Percentiles rank a stretch among this genome's conserved stretches.
Evolutionary conservation across 2,329 filamentous ascomycete genomes (phyloP).

Genomic region (Emergomyces orientalis): DNA sequence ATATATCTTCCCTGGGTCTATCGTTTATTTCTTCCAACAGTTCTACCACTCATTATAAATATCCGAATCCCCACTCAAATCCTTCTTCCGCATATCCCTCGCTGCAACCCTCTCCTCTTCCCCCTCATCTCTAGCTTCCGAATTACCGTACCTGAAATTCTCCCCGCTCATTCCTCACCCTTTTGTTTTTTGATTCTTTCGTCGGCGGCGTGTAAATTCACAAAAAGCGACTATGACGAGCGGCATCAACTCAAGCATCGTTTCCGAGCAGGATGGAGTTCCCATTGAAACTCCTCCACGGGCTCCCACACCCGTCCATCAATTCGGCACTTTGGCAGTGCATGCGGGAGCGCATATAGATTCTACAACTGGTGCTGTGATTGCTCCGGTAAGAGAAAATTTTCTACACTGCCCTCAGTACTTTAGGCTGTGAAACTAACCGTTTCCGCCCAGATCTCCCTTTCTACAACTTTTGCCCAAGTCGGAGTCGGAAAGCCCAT

Average conservation of each 20-base stretch:
- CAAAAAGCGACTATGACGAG: slow-evolving; percentile 18
- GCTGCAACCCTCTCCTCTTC: neutral
- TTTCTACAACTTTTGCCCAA: slow-evolving; percentile 96
- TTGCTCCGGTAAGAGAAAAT: slow-evolving; percentile 56
- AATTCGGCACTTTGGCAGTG: slow-evolving; percentile 88
- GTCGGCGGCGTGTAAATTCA: neutral
- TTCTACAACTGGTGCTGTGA: slow-evolving; percentile 85
- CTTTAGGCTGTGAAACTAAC: no score
- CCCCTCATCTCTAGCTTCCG: neutral
- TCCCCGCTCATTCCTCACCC: neutral
- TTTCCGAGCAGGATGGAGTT: slow-evolving; percentile 35
- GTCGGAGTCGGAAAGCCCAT: slow-evolving; percentile 76
- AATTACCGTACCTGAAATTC: neutral
- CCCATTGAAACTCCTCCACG: slow-evolving; percentile 64
- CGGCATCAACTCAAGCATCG: slow-evolving; percentile 13
- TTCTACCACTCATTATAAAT: no score
- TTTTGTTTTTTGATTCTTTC: neutral
- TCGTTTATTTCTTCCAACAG: no score
- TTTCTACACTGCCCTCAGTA: no score
- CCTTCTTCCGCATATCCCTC: neutral
- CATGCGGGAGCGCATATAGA: slow-evolving; percentile 90
- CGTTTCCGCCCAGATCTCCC: slow-evolving; percentile 57
- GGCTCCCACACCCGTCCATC: slow-evolving; percentile 62
- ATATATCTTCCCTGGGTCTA: no score
- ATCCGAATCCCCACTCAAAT: no score